Conservation (phyloP, 495 filamentous ascomycete species). For the Patellaria atrata region DNA sequence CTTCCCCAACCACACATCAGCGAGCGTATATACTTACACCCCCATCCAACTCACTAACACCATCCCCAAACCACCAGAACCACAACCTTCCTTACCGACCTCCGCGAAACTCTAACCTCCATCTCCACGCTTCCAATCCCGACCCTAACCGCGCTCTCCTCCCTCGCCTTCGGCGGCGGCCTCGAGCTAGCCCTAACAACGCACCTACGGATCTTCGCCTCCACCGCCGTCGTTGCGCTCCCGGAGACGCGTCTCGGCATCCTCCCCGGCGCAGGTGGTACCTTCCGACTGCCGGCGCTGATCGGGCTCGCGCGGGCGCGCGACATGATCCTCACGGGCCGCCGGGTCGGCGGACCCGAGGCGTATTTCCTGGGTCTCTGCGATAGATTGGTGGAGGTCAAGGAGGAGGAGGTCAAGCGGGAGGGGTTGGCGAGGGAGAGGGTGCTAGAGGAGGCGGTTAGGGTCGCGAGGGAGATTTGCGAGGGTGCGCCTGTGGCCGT, state of each 20-base stretch:
- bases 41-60: too few species aligned
- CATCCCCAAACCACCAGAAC: conserved; percentile 37
- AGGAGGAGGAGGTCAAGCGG: conserved; percentile 31
- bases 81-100: conserved; percentile 53
- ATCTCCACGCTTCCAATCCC: conserved; percentile 66
- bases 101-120: conserved; percentile 54
- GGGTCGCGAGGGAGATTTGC: conserved; percentile 67
- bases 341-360: conserved; percentile 62
- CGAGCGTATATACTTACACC: neutral
- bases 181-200: conserved; percentile 81
- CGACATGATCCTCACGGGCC: conserved; percentile 75
- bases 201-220: conserved; percentile 67
- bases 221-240: conserved; percentile 58
- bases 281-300: conserved; percentile 62
- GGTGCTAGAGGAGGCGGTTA: conserved; percentile 59
- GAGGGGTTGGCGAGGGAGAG: conserved; percentile 41
- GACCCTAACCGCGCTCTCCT: conserved; percentile 72
- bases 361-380: conserved; percentile 73
- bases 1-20: neutral
- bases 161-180: conserved; percentile 76
- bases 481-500: conserved; percentile 74
- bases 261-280: conserved; percentile 87
- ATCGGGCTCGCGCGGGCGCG: conserved; percentile 63
- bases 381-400: conserved; percentile 64
- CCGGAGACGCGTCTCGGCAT: conserved; percentile 88